Conservation (phyloP, 768 basidiomycete genomes). For the Termitomyces sp. region DNA sequence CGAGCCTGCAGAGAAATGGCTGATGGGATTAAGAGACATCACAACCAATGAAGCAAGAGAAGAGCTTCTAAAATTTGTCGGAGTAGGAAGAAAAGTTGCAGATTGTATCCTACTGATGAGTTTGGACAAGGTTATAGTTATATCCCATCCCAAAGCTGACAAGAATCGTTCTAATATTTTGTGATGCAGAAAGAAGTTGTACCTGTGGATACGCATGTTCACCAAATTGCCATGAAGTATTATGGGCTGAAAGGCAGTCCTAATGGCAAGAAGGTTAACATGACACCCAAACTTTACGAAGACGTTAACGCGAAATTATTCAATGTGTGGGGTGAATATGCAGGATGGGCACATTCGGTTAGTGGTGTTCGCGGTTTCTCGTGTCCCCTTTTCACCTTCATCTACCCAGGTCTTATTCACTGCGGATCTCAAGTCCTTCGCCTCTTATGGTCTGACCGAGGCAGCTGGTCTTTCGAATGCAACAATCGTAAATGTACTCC, state of each 20-base stretch:
- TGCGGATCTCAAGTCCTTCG: conserved; percentile 67
- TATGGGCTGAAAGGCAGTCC: conserved; percentile 58
- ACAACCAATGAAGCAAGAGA: conserved; percentile 61
- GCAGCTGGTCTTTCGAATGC: background rate
- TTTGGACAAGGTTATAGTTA: conserved; percentile 76
- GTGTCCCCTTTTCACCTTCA: background rate
- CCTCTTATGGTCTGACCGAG: conserved; percentile 47
- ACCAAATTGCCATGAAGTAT: conserved; percentile 81
- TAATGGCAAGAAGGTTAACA: conserved; percentile 41
- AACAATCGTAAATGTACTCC: conserved; percentile 8
- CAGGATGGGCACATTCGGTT: conserved; percentile 91
- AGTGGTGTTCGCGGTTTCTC: conserved; percentile 12
- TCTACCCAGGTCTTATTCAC: conserved; percentile 64
- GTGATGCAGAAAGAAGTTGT: conserved; percentile 71
- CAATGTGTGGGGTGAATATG: conserved; percentile 75
- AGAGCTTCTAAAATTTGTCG: conserved; percentile 77
- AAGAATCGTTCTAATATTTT: background rate
- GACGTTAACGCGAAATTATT: conserved; percentile 61
- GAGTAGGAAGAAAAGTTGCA: conserved; percentile 95
- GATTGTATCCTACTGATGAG: conserved; percentile 95
- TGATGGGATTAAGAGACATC: conserved; percentile 46
- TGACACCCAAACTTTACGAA: conserved; percentile 78
- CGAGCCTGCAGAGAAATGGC: conserved; percentile 61
- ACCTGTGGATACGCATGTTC: conserved; percentile 95
- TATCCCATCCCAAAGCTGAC: background rate